Evolutionary conservation across 2,329 filamentous ascomycete species (phyloP).

Genomic region (Penicillium sp.): DNA sequence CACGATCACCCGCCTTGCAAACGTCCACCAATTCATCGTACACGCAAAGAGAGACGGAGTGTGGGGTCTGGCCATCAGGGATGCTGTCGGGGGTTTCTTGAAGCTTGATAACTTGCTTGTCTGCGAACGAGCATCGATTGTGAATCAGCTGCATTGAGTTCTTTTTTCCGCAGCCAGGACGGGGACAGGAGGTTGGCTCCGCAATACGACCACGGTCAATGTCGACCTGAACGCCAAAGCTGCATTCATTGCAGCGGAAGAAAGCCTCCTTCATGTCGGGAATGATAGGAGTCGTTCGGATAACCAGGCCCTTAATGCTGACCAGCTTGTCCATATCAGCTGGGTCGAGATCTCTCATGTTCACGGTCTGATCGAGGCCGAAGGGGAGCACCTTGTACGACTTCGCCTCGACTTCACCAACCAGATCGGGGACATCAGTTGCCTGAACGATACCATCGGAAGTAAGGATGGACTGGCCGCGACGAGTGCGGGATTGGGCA

Average conservation of each 20-base stretch:
- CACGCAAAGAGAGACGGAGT: slow-evolving; percentile 91
- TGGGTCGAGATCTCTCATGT: slow-evolving; percentile 90
- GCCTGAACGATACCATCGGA: slow-evolving; percentile 16
- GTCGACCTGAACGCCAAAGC: slow-evolving; percentile 82
- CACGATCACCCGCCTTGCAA: slow-evolving; percentile 94
- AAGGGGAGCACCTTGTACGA: slow-evolving; percentile 85
- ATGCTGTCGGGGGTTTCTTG: slow-evolving; percentile 96
- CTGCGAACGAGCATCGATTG: slow-evolving; percentile 88
- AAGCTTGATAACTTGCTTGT: slow-evolving; percentile 98
- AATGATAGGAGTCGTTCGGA: slow-evolving; percentile 90
- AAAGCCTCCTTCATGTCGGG: slow-evolving; percentile 99
- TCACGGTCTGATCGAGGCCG: slow-evolving; percentile 78
- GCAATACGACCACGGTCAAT: slow-evolving; percentile 95
- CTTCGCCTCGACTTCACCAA: slow-evolving; percentile 70
- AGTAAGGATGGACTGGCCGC: slow-evolving; percentile 22
- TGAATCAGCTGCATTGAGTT: slow-evolving; percentile 99
- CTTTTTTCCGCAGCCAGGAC: slow-evolving; percentile 70
- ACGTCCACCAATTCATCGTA: slow-evolving; percentile 97
- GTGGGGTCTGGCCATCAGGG: slow-evolving; percentile 91
- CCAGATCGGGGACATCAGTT: slow-evolving; percentile 60
- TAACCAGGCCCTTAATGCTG: slow-evolving; percentile 91
- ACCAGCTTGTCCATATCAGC: slow-evolving; percentile 92
- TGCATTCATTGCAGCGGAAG: slow-evolving; percentile 91
- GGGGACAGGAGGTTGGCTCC: slow-evolving; percentile 85
- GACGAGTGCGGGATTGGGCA: slow-evolving; percentile 17